A percentile compares a stretch with the other conserved stretches of the same genome.
phyloP scores from a whole-genome alignment of 2,329 filamentous ascomycete genomes.

The Sporothrix inflata region DNA sequence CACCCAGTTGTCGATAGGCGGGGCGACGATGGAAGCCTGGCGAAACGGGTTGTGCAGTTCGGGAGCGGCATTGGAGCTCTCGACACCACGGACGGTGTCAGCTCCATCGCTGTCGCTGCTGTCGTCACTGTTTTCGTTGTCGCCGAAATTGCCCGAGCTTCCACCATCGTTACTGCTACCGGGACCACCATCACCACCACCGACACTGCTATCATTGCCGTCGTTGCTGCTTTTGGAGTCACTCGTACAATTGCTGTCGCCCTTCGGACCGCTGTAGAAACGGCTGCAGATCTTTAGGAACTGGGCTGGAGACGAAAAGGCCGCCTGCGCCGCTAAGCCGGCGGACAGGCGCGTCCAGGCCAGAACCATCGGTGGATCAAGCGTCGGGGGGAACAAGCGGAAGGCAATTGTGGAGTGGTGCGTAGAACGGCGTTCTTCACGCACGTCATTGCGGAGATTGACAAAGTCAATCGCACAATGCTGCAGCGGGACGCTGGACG shows the following conservation, averaged over 20 bases:
- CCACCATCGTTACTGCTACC: background rate
- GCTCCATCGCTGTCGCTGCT: background rate
- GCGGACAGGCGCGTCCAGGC: slow-evolving; percentile 12
- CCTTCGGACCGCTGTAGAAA: background rate
- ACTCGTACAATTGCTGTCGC: background rate
- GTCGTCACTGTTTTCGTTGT: background rate
- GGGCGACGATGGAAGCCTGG: background rate
- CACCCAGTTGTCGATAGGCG: background rate
- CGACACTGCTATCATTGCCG: background rate
- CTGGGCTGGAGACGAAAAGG: background rate
- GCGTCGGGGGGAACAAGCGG: background rate
- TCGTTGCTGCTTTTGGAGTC: no score
- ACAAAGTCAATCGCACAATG: slow-evolving; percentile 17
- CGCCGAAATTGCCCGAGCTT: background rate
- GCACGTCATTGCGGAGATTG: slow-evolving; percentile 13
- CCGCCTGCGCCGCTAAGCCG: background rate
- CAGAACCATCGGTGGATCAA: background rate
- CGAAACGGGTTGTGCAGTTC: background rate
- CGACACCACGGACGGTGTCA: background rate
- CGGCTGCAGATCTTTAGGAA: background rate
- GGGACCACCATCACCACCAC: background rate
- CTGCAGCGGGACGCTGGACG: background rate
- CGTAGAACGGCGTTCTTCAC: background rate
- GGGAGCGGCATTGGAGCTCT: background rate
- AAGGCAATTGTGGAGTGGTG: background rate